Conservation (phyloP, 768 basidiomycete genomes). For the Solioccasus polychromus region DNA sequence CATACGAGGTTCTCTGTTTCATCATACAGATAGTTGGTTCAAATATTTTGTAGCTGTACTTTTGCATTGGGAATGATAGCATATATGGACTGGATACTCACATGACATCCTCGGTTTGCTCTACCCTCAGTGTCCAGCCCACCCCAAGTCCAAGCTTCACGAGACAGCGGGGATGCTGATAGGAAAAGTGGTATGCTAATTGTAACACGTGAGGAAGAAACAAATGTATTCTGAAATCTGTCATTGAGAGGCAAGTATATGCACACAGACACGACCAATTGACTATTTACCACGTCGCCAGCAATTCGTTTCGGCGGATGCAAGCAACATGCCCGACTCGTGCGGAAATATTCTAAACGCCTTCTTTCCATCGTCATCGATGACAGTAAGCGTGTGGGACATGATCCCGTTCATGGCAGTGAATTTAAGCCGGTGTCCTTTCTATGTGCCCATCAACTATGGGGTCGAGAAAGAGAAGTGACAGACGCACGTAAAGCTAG, state of each 20-base stretch:
- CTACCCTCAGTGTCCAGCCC: slow-evolving; percentile 37
- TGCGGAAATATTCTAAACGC: slow-evolving; percentile 88
- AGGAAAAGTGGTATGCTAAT: slow-evolving; percentile 71
- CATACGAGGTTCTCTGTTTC: slow-evolving; percentile 82
- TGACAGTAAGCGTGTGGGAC: slow-evolving; percentile 55
- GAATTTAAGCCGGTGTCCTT: slow-evolving; percentile 71
- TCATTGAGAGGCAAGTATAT: not conserved
- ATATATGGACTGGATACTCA: slow-evolving; percentile 37
- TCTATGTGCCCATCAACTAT: slow-evolving; percentile 29
- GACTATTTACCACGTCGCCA: slow-evolving; percentile 67
- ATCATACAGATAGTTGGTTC: slow-evolving; percentile 91
- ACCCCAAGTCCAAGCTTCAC: slow-evolving; percentile 3
- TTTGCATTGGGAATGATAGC: slow-evolving; percentile 4
- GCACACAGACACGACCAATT: too few species aligned
- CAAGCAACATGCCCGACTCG: slow-evolving; percentile 68
- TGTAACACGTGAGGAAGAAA: slow-evolving; percentile 65
- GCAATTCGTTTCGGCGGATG: slow-evolving; percentile 85
- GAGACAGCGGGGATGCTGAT: slow-evolving; percentile 66
- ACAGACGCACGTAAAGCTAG: slow-evolving; percentile 70
- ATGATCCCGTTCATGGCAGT: slow-evolving; percentile 94
- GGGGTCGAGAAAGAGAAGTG: not conserved
- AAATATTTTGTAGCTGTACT: slow-evolving; percentile 83
- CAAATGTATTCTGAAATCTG: slow-evolving; percentile 88
- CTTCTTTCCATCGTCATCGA: slow-evolving; percentile 72
- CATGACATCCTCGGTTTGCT: slow-evolving; percentile 80